Evolutionary conservation across 208 protist genomes (phyloP), one percentile per base, ranked within the genome.

Genomic region (Leishmania tropica): DNA sequence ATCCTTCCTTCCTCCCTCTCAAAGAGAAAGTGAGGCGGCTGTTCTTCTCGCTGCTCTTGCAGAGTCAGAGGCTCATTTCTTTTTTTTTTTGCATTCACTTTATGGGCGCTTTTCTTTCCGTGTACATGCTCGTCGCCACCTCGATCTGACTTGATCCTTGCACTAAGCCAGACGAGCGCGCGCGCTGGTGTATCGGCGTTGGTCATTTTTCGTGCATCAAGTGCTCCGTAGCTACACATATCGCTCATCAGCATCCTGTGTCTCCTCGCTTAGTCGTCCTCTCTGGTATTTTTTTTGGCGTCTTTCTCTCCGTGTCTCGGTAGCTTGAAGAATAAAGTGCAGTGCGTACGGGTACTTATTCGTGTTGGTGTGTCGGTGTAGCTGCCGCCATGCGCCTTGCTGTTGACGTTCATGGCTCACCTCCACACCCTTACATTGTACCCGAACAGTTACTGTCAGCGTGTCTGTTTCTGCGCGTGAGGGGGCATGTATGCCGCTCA

Each of bases 21-120:
- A 31, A 62, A 10, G 24, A 62, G 51, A 54, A 10, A 0, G 60
- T 24, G n/a, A 31, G 8, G 7, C n/a, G 2, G 60, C n/a, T 37
- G 6, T 15, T 67, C 60, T 67, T 67, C 28, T 67, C 13, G 3
- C 24, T 40, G 7, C 45, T 35, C 7, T 81, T 42, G 78, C 51
- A 21, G 3, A 21, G 10, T 42, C 31, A 19, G 8, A n/a, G 67
- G 67, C 40, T 5, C 37, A n/a, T n/a, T 72, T 28, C 8, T 35
- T 47, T 24, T 8, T 31, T 31, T 31, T 42, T 42, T 72, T 68
- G 70, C 13, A 53, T 28, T 37, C 70, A 37, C 60, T 67, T 8
- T 67, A 67, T 37, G 28, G 60, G n/a, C n/a, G 40, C 72, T 47
- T 80, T 74, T 47, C 67, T 51, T 62, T 47, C 28, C 37, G 45